phyloP scores from a whole-genome alignment of 495 filamentous ascomycete genomes.

The Elaphomyces granulatus region DNA sequence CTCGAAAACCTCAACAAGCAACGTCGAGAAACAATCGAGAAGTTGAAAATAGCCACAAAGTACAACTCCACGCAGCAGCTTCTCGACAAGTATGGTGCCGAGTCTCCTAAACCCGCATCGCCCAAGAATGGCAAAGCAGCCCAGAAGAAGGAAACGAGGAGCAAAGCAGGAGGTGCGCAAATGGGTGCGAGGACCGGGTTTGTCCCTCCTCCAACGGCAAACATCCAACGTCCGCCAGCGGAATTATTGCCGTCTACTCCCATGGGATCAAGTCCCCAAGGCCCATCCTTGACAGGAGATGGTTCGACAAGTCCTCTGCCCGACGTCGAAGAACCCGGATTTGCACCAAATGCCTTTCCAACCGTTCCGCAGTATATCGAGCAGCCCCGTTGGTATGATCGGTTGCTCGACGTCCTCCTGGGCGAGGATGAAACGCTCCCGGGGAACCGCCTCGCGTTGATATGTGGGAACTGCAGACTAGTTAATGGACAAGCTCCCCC shows the following conservation, averaged over 20 bases:
- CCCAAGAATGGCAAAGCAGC: slow-evolving; percentile 17
- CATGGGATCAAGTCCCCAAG: slow-evolving; percentile 1
- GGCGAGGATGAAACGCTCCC: slow-evolving; percentile 91
- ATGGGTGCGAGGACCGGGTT: slow-evolving; percentile 34
- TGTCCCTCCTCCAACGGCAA: slow-evolving; percentile 73
- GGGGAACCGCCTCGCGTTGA: slow-evolving; percentile 79
- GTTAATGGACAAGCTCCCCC: slow-evolving; percentile 96
- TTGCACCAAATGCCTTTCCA: slow-evolving; percentile 47
- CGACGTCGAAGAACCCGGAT: slow-evolving; percentile 29
- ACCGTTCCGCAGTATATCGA: slow-evolving; percentile 31
- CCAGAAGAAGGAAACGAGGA: slow-evolving; percentile 12
- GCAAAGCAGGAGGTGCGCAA: slow-evolving; percentile 10
- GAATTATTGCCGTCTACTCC: slow-evolving; percentile 10
- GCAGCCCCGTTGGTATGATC: slow-evolving; percentile 79
- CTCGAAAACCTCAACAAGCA: slow-evolving; percentile 63
- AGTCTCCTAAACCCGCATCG: slow-evolving; percentile 34
- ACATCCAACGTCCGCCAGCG: slow-evolving; percentile 40
- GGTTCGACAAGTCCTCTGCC: slow-evolving; percentile 5
- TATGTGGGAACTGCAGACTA: slow-evolving; percentile 68
- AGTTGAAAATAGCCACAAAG: slow-evolving; percentile 84
- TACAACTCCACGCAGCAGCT: slow-evolving; percentile 90
- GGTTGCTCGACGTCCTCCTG: slow-evolving; percentile 77
- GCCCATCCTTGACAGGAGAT: not conserved
- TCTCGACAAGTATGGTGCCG: slow-evolving; percentile 82
- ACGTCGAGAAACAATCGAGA: slow-evolving; percentile 75